Base-by-base conservation (phyloP, 169 alveolate species). In the Cystoisospora suis region DNA sequence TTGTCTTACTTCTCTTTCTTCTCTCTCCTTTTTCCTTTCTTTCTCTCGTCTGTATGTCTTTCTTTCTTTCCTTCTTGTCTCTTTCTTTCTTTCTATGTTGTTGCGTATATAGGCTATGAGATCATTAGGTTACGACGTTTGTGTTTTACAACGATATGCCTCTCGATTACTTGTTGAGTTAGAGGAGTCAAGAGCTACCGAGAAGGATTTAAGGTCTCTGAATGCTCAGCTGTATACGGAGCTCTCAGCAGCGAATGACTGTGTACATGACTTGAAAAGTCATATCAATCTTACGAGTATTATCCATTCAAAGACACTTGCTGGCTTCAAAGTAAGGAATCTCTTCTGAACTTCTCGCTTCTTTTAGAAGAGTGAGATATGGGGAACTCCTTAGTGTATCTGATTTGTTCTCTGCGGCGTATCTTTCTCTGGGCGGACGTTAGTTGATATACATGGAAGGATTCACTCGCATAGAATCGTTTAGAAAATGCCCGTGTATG, bases 141-240 rank as follows among this genome's bases (percentile, higher is more conserved):
- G 90, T n/a, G 75, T 94, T 90, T 91, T 93, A 87, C 95, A 94
- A 79, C 95, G 95, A 69, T 92, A 94, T 42, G 91, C 86, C 36
- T 91, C 94, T 77, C 85, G 91, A 53, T 80, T 94, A 47, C 91
- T 89, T 81, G 89, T 93, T 75, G 86, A 59, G 40, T 58, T 94
- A 58, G 95, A 94, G 80, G 96, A 94, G 85, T 91, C 94, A 45
- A 94, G 95, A 58, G 94, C 95, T 69, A 90, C 93, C 58, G 96
- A 92, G 88, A 86, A 85, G 34, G 96, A 94, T 75, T 89, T 93
- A 90, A 75, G 95, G 77, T 90, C 89, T 59, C 93, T 93, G 77
- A 94, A 94, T 86, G 88, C 79, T 72, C 75, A 83, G 38, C 92
- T 94, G 45, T 94, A 93, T 87, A 88, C 93, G 34, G 96, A 94